These are phyloP conservation scores for Chaetothyriales sp. DNA, from an alignment of 2,329 filamentous ascomycete species.

Conservation along the genomic window DNA sequence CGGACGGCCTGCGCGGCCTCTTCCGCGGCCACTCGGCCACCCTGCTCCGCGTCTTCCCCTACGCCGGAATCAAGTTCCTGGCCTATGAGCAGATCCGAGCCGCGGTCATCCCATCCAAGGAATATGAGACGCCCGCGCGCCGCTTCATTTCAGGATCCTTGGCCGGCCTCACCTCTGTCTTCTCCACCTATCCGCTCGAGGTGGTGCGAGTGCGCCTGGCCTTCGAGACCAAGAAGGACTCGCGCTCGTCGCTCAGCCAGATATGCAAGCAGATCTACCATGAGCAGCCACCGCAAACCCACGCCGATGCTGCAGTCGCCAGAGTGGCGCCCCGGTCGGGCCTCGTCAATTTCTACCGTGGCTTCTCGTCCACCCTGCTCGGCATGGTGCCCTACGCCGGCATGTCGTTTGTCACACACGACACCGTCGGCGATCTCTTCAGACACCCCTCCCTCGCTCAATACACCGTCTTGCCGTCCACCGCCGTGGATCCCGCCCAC, in stretches of 20 bases:
- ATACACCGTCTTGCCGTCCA: slow-evolving; percentile 60
- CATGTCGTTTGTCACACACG: slow-evolving; percentile 88
- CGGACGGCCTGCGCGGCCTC: slow-evolving; percentile 61
- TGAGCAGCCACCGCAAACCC: slow-evolving; percentile 44
- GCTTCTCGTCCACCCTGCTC: slow-evolving; percentile 76
- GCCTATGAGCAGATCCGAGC: slow-evolving; percentile 93
- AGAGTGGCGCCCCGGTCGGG: slow-evolving; percentile 50
- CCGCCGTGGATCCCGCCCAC: slow-evolving; percentile 21
- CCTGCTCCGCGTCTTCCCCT: slow-evolving; percentile 85
- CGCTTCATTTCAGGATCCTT: slow-evolving; percentile 38
- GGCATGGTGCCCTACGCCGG: slow-evolving; percentile 97
- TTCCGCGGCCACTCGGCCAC: slow-evolving; percentile 94
- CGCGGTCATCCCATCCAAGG: slow-evolving; percentile 53
- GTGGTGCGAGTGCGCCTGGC: slow-evolving; percentile 83
- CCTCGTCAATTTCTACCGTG: slow-evolving; percentile 83
- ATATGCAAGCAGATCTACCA: slow-evolving; percentile 81
- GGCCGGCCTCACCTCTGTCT: slow-evolving; percentile 72
- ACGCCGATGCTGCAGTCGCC: slow-evolving; percentile 30
- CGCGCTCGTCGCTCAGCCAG: slow-evolving; percentile 54
- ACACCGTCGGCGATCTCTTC: slow-evolving; percentile 73
- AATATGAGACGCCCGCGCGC: slow-evolving; percentile 67
- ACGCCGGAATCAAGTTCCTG: slow-evolving; percentile 94
- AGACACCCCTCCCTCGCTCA: slow-evolving; percentile 52
- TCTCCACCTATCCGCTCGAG: slow-evolving; percentile 91
- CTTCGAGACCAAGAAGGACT: slow-evolving; percentile 74